Evolutionary conservation across 345 rosid species (phyloP).

Genomic region (Hypericum androsaemum): DNA sequence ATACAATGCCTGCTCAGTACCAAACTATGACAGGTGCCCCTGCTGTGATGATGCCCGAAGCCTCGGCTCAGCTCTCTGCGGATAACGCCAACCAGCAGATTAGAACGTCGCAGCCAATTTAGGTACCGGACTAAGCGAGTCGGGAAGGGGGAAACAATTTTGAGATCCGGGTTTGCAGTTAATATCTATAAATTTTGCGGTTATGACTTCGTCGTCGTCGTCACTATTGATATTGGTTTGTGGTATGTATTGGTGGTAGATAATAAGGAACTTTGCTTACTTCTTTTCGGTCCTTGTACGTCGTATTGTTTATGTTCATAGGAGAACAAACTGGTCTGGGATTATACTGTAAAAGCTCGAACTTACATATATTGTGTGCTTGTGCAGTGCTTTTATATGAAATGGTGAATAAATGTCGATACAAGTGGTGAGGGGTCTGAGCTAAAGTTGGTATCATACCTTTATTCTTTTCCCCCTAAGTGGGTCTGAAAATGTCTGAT

Average conservation of each 20-base stretch:
- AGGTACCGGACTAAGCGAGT: slow-evolving; percentile 5
- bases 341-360: slow-evolving; percentile 47
- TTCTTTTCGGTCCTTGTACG: slow-evolving; percentile 17
- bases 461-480: too few species aligned
- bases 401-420: too few species aligned
- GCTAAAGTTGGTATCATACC: too few species aligned
- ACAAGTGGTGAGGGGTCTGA: too few species aligned
- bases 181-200: slow-evolving; percentile 27
- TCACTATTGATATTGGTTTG: slow-evolving; percentile 44
- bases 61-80: slow-evolving; percentile 35
- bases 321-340: slow-evolving; percentile 29
- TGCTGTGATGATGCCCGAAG: slow-evolving; percentile 42
- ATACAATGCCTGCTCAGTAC: slow-evolving; percentile 60
- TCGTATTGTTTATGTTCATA: slow-evolving; percentile 29
- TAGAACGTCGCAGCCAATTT: slow-evolving; percentile 47
- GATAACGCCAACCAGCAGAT: slow-evolving; percentile 59
- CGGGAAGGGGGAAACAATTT: slow-evolving; percentile 41
- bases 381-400: too few species aligned
- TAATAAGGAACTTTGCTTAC: slow-evolving; percentile 40
- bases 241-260: slow-evolving; percentile 51
- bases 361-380: not conserved
- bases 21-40: slow-evolving; percentile 62
- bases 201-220: slow-evolving; percentile 6
- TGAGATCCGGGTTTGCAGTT: slow-evolving; percentile 47
- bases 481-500: too few species aligned